These are phyloP conservation scores for Fusarium domesticum DNA, from an alignment of 2,329 filamentous ascomycete genomes.

Conservation along the genomic window DNA sequence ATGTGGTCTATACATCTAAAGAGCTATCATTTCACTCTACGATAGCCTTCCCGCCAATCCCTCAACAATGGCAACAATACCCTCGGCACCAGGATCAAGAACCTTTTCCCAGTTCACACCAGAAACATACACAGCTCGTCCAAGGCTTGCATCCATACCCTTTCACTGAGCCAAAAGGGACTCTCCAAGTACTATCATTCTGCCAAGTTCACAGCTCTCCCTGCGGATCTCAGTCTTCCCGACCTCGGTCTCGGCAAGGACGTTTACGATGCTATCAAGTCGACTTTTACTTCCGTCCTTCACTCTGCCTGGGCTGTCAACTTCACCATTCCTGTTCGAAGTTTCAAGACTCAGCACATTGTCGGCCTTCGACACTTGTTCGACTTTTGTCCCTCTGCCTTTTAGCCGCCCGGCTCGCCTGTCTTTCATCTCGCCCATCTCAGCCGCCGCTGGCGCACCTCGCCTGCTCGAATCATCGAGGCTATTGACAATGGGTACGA, in stretches of 20 bases:
- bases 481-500: conserved; percentile 26
- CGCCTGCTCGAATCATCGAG: conserved; percentile 37
- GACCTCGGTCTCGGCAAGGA: conserved; percentile 39
- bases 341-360: conserved; percentile 47
- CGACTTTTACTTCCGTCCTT: conserved; percentile 42
- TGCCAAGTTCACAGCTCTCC: conserved; percentile 37
- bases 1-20: not conserved
- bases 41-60: conserved; percentile 37
- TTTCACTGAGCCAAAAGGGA: conserved; percentile 44
- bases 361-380: conserved; percentile 45
- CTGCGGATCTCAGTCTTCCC: conserved; percentile 40
- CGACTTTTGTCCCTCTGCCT: conserved; percentile 36
- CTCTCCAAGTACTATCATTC: conserved; percentile 12
- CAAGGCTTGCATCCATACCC: conserved; percentile 70
- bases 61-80: conserved; percentile 60
- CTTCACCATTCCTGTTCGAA: conserved; percentile 48
- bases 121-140: conserved; percentile 71
- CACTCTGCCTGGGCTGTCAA: conserved; percentile 55
- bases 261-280: conserved; percentile 26
- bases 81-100: conserved; percentile 67
- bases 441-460: conserved; percentile 40
- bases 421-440: conserved; percentile 45
- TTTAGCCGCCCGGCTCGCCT: conserved; percentile 37
- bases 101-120: conserved; percentile 64
- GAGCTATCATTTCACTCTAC: not conserved